Conservation (phyloP, 2,329 filamentous ascomycete species). For the Alternaria panax region DNA sequence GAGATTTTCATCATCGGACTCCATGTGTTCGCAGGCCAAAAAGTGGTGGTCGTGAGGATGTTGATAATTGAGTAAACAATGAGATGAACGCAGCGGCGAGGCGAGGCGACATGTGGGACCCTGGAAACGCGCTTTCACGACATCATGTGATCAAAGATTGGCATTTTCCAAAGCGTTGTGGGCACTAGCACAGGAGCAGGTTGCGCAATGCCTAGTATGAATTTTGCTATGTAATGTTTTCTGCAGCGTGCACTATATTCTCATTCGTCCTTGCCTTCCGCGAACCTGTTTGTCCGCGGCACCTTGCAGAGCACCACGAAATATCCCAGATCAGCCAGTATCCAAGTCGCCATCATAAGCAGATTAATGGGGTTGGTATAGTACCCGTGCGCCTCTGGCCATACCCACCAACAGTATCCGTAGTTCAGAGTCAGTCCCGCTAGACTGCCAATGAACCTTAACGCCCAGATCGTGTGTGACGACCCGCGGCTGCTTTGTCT, state of each 20-base stretch:
- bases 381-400: conserved; percentile 60
- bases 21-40: conserved; percentile 21
- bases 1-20: conserved; percentile 40
- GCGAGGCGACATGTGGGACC: background rate
- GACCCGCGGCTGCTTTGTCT: conserved; percentile 59
- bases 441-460: conserved; percentile 78
- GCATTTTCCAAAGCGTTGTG: background rate
- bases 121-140: conserved; percentile 28
- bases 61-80: conserved; percentile 1
- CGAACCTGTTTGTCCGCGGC: conserved; percentile 3
- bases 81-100: background rate
- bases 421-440: conserved; percentile 66
- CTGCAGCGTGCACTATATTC: background rate
- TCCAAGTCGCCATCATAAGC: conserved; percentile 52
- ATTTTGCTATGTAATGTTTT: background rate
- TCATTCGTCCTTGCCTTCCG: background rate
- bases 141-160: conserved; percentile 27
- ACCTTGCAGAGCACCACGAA: conserved; percentile 51
- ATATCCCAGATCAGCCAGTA: conserved; percentile 57
- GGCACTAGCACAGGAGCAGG: background rate
- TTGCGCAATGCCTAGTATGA: background rate
- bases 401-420: conserved; percentile 60
- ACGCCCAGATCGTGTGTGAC: conserved; percentile 77
- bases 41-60: conserved; percentile 6
- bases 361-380: conserved; percentile 54